phyloP scores from a whole-genome alignment of 257 asterid species.

The Cruciata laevipes region DNA sequence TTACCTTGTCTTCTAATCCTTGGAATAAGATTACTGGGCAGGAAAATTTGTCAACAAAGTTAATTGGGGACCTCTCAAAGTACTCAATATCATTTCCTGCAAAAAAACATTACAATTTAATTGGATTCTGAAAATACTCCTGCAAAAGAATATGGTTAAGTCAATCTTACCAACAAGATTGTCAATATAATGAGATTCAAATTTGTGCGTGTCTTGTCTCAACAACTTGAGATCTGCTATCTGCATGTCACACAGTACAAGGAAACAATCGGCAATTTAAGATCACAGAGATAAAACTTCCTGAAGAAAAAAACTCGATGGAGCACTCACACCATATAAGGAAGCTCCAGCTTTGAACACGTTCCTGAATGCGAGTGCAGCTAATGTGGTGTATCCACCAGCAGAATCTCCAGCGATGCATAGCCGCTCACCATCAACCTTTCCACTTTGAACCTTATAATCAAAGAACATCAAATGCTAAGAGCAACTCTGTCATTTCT shows the following conservation, averaged over 20 bases:
- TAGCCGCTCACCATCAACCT: conserved; percentile 71
- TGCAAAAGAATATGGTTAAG: neutral
- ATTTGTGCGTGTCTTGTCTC: conserved; percentile 75
- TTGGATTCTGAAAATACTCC: neutral
- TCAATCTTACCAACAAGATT: conserved; percentile 71
- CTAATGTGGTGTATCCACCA: conserved; percentile 96
- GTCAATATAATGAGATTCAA: conserved; percentile 83
- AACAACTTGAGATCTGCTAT: conserved; percentile 69
- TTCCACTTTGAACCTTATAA: conserved; percentile 67
- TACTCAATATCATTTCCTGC: conserved; percentile 56
- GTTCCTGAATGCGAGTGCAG: conserved; percentile 83
- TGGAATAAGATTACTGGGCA: conserved; percentile 90
- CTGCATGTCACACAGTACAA: conserved; percentile 33
- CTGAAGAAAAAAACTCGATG: conserved; percentile 16
- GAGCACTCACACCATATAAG: conserved; percentile 81
- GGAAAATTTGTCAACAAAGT: conserved; percentile 66
- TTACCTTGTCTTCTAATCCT: conserved; percentile 92
- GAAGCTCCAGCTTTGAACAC: conserved; percentile 88
- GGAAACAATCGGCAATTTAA: neutral
- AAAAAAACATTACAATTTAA: conserved; percentile 11
- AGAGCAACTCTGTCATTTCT: neutral
- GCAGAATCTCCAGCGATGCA: conserved; percentile 98
- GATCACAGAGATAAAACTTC: neutral
- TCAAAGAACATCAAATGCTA: conserved; percentile 13
- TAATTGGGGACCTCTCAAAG: conserved; percentile 78